These are phyloP conservation scores for Aegle marmelos DNA, from an alignment of 345 rosid species.

Conservation along the genomic window DNA sequence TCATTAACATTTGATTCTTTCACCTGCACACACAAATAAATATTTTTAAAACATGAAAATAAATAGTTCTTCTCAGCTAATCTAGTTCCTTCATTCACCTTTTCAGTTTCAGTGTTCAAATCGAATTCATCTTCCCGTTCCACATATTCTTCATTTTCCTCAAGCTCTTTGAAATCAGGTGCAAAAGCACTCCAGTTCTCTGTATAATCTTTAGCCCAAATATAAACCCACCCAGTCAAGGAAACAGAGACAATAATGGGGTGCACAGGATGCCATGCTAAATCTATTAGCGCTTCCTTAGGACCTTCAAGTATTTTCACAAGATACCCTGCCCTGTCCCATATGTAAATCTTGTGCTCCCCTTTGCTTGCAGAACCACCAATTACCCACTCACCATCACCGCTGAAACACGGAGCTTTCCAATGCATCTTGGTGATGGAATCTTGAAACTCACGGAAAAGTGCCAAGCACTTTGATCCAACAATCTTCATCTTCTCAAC, in stretches of 20 bases:
- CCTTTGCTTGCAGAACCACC: slow-evolving; percentile 99
- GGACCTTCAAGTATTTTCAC: slow-evolving; percentile 99
- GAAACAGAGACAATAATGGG: slow-evolving; percentile 93
- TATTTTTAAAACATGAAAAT: slow-evolving; percentile 16
- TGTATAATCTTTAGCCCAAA: slow-evolving; percentile 98
- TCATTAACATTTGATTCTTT: slow-evolving; percentile 76
- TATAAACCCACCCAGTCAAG: slow-evolving; percentile 83
- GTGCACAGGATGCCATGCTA: slow-evolving; percentile 99
- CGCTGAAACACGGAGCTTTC: slow-evolving; percentile 99
- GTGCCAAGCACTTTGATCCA: slow-evolving; percentile 78
- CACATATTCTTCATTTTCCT: slow-evolving; percentile 98
- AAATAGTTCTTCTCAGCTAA: neutral
- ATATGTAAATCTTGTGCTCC: slow-evolving; percentile 97
- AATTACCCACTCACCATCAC: slow-evolving; percentile 98
- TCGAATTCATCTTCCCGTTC: slow-evolving; percentile 98
- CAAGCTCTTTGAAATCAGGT: slow-evolving; percentile 98
- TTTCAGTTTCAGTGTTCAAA: slow-evolving; percentile 84
- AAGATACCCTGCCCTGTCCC: slow-evolving; percentile 97
- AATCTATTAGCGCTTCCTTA: slow-evolving; percentile 91
- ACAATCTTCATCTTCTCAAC: slow-evolving; percentile 70
- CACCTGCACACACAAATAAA: slow-evolving; percentile 48
- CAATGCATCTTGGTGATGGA: slow-evolving; percentile 93
- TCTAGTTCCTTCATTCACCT: slow-evolving; percentile 42
- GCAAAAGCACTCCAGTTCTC: slow-evolving; percentile 99
- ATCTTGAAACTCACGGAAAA: slow-evolving; percentile 94